Evolutionary conservation across 1,284 basidiomycete species (phyloP).

Genomic region (Acaromyces ingoldii): DNA sequence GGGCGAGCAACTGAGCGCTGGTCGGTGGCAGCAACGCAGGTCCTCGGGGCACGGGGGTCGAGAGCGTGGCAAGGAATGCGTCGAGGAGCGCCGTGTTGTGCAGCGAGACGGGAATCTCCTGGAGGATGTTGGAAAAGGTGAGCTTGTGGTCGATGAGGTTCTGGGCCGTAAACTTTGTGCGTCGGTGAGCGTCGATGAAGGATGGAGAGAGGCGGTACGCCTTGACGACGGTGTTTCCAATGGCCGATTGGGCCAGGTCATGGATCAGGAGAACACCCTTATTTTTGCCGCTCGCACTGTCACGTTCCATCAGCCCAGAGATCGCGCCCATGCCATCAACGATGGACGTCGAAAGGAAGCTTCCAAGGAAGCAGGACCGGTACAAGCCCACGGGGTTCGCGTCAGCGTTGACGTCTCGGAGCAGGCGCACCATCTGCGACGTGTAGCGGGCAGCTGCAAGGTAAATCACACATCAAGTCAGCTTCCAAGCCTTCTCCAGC

Average conservation of each 20-base stretch:
- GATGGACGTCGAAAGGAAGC: conserved; percentile 65
- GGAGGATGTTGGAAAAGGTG: conserved; percentile 82
- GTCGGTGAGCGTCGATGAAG: conserved; percentile 81
- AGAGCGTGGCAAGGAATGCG: conserved; percentile 74
- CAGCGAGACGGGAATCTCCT: conserved; percentile 82
- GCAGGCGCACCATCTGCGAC: conserved; percentile 73
- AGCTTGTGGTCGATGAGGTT: conserved; percentile 76
- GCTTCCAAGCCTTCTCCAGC: neutral
- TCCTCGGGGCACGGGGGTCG: conserved; percentile 53
- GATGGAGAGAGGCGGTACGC: conserved; percentile 80
- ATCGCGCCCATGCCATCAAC: conserved; percentile 64
- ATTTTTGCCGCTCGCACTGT: conserved; percentile 41
- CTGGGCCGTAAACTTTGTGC: conserved; percentile 77
- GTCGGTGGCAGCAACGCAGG: conserved; percentile 41
- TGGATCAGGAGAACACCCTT: conserved; percentile 49
- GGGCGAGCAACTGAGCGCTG: conserved; percentile 25
- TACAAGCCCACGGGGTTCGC: conserved; percentile 96
- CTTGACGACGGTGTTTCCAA: conserved; percentile 82
- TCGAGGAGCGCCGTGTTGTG: conserved; percentile 79
- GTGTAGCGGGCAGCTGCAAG: conserved; percentile 61
- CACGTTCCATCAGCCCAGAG: conserved; percentile 44
- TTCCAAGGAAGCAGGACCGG: conserved; percentile 77
- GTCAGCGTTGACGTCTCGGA: conserved; percentile 87
- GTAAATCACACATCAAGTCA: too few relatives aligned
- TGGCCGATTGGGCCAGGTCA: conserved; percentile 55